Conservation (phyloP, 148 eudicot species). For the Silene uniflora region DNA sequence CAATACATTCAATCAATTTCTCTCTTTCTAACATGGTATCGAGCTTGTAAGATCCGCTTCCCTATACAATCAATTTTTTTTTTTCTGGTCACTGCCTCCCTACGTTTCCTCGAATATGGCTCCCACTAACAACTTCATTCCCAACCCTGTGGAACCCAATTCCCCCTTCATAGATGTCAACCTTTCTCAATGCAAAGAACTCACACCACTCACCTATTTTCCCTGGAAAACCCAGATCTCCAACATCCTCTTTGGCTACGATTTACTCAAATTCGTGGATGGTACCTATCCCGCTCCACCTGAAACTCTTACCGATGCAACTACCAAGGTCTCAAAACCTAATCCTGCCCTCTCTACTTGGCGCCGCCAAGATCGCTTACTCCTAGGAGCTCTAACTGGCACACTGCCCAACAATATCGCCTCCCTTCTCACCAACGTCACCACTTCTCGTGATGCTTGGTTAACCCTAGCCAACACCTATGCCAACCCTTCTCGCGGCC, state of each 20-base stretch:
- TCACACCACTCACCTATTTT: background rate
- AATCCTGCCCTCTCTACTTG: background rate
- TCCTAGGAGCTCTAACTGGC: background rate
- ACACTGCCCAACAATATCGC: background rate
- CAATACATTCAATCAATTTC: too few relatives aligned
- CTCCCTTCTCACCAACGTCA: background rate
- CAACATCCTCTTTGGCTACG: background rate
- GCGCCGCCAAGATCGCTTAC: background rate
- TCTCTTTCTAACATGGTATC: background rate
- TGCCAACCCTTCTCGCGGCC: background rate
- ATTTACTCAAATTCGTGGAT: background rate
- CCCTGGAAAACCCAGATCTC: background rate
- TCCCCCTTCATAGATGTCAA: background rate
- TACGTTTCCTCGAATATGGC: background rate
- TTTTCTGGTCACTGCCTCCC: background rate
- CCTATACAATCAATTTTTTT: background rate
- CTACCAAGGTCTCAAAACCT: background rate
- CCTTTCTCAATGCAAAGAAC: background rate
- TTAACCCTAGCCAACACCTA: background rate
- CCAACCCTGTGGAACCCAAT: background rate
- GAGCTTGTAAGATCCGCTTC: background rate
- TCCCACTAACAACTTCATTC: background rate
- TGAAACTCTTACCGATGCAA: background rate
- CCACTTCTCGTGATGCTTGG: background rate
- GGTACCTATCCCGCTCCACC: background rate